phyloP scores from a whole-genome alignment of 2,329 filamentous ascomycete genomes.

The Gyromitra esculenta region DNA sequence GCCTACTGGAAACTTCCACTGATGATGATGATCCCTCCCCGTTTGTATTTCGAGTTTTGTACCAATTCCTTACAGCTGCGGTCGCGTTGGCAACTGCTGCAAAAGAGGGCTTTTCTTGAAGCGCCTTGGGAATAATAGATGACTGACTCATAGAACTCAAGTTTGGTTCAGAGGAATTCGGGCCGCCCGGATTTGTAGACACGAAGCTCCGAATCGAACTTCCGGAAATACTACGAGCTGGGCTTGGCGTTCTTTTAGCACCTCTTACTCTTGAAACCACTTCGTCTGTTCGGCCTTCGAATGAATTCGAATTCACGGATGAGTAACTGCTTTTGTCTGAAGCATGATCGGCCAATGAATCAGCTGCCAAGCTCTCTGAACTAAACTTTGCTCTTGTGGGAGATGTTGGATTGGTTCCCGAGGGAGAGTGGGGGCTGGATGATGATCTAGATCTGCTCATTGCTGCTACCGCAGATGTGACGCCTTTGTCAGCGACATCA shows the following conservation, averaged over 20 bases:
- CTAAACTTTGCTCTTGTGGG: constrained; percentile 38
- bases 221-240: constrained; percentile 47
- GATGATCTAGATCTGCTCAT: constrained; percentile 51
- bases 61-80: constrained; percentile 70
- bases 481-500: constrained; percentile 46
- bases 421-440: constrained; percentile 52
- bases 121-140: constrained; percentile 53
- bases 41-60: constrained; percentile 57
- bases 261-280: constrained; percentile 35
- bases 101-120: constrained; percentile 61
- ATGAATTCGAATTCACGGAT: constrained; percentile 45
- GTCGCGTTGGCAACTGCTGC: constrained; percentile 65
- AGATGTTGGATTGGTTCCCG: constrained; percentile 48
- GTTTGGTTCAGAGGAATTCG: constrained; percentile 28
- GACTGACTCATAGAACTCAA: constrained; percentile 34
- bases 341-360: constrained; percentile 33
- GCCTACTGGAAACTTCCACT: constrained; percentile 27
- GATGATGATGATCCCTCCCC: constrained; percentile 43
- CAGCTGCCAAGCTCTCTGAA: constrained; percentile 30
- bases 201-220: constrained; percentile 40
- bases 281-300: constrained; percentile 46
- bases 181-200: constrained; percentile 25
- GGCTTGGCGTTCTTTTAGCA: constrained; percentile 39
- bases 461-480: constrained; percentile 50
- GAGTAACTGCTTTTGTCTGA: constrained; percentile 51